These are phyloP conservation scores for Amaranthus palmeri DNA, from an alignment of 148 eudicot genomes.

Conservation along the genomic window DNA sequence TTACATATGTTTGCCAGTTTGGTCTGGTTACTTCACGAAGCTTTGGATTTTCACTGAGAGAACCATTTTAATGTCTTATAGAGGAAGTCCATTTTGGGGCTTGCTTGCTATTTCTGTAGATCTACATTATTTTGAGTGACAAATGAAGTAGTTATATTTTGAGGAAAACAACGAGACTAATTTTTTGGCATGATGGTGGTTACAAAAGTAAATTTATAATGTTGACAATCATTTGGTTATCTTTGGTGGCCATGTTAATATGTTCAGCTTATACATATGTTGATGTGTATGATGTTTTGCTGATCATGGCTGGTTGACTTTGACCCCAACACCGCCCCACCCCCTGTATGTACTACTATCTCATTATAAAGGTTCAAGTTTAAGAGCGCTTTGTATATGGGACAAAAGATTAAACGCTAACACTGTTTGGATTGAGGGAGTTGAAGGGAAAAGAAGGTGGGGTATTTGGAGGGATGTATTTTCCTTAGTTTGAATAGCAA, in stretches of 20 bases:
- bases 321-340: no score
- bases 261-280: no score
- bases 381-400: neutral
- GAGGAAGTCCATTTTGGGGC: neutral
- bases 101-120: neutral
- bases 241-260: no score
- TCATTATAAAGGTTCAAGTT: neutral
- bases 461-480: no score
- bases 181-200: no score
- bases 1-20: neutral
- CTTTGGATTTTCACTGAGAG: neutral
- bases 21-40: neutral
- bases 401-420: neutral
- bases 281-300: no score
- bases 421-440: no score
- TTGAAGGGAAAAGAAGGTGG: no score
- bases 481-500: no score
- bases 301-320: no score
- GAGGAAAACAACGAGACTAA: neutral
- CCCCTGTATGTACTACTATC: neutral
- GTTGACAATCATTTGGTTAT: no score
- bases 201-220: no score
- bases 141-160: neutral
- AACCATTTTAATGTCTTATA: neutral
- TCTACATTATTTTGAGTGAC: neutral